These are phyloP conservation scores for Rhizomucor pusillus DNA, from an alignment of 371 early-diverging fungal genomes.

Conservation along the genomic window DNA sequence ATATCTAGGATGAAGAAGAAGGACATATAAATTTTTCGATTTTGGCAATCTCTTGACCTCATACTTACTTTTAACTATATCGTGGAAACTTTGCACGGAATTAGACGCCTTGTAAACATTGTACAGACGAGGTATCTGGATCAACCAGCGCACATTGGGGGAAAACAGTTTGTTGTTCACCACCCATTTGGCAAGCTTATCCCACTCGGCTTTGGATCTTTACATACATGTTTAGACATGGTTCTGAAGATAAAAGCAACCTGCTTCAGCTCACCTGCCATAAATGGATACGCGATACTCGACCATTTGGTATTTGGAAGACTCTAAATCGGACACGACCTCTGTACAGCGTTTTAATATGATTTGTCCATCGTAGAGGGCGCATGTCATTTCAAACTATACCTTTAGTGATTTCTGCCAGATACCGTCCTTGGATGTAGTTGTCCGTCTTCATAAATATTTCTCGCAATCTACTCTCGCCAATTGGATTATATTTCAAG, in stretches of 20 bases:
- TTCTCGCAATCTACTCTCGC: slow-evolving; percentile 74
- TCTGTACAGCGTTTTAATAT: slow-evolving; percentile 41
- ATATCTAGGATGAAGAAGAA: slow-evolving; percentile 59
- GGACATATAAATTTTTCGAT: not conserved
- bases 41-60: not conserved
- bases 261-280: slow-evolving; percentile 57
- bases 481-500: slow-evolving; percentile 96
- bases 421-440: slow-evolving; percentile 85
- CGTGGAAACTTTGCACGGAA: slow-evolving; percentile 74
- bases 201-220: slow-evolving; percentile 83
- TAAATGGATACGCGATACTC: slow-evolving; percentile 95
- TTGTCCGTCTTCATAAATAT: slow-evolving; percentile 98
- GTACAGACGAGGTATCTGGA: slow-evolving; percentile 97
- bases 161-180: slow-evolving; percentile 91
- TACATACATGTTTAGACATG: not conserved
- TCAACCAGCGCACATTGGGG: slow-evolving; percentile 94
- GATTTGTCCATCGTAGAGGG: not conserved
- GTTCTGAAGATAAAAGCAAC: not conserved
- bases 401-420: slow-evolving; percentile 95
- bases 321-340: slow-evolving; percentile 91
- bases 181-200: slow-evolving; percentile 94
- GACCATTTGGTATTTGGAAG: slow-evolving; percentile 94
- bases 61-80: slow-evolving; percentile 69
- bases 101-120: slow-evolving; percentile 80
- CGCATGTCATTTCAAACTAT: not conserved